These are phyloP conservation scores for Ogataea parapolymorpha DNA, from an alignment of 805 yeast species.

Conservation along the genomic window DNA sequence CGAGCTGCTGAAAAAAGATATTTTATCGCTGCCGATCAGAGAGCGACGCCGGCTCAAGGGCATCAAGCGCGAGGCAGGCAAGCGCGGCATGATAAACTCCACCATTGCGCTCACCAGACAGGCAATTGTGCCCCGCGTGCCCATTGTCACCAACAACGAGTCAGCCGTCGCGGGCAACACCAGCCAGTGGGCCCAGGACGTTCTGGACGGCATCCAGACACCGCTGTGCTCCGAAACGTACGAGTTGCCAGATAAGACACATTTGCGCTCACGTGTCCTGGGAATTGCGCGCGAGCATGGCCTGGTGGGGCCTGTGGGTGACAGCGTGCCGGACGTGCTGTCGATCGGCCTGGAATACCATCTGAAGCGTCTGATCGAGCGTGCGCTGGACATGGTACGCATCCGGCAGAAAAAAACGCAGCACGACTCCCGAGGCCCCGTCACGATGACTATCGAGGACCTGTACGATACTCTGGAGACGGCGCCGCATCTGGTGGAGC, in stretches of 20 bases:
- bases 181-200: conserved; percentile 89
- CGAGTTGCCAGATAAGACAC: conserved; percentile 79
- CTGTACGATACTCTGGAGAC: conserved; percentile 59
- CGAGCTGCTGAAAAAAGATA: conserved; percentile 78
- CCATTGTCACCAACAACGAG: conserved; percentile 51
- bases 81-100: conserved; percentile 68
- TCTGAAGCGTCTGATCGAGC: conserved; percentile 68
- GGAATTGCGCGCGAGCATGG: conserved; percentile 92
- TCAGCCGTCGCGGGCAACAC: conserved; percentile 37
- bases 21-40: conserved; percentile 77
- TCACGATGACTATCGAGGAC: conserved; percentile 62
- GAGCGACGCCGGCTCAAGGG: conserved; percentile 83
- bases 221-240: conserved; percentile 74
- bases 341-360: conserved; percentile 80
- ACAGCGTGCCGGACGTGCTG: conserved; percentile 74
- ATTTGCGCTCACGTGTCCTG: conserved; percentile 61
- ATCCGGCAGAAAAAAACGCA: conserved; percentile 40
- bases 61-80: conserved; percentile 80
- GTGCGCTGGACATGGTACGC: conserved; percentile 67
- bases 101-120: conserved; percentile 67
- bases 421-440: conserved; percentile 6
- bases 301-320: conserved; percentile 71
- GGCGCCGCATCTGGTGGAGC: conserved; percentile 66
- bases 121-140: conserved; percentile 78
- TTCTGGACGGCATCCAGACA: conserved; percentile 77